Conservation (phyloP, 345 rosid genomes). For the Ailanthus altissimus region DNA sequence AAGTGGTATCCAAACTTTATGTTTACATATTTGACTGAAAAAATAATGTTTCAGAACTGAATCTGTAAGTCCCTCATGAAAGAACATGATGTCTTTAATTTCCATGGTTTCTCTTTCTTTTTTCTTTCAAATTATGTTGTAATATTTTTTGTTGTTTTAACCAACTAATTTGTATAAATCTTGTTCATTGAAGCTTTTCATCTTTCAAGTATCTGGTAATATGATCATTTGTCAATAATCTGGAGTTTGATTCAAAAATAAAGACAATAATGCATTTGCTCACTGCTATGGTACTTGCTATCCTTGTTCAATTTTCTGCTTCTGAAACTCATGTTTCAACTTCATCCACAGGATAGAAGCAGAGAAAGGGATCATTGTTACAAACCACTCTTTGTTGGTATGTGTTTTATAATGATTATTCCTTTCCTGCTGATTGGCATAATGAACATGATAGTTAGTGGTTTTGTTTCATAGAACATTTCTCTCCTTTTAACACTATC, state of each 20-base stretch:
- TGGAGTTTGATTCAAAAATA: constrained; percentile 14
- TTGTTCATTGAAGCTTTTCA: neutral
- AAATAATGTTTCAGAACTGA: constrained; percentile 8
- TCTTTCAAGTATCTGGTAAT: neutral
- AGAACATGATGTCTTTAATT: neutral
- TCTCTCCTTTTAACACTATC: neutral
- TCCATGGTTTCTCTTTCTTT: neutral
- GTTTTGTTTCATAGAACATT: neutral
- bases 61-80: neutral
- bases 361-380: constrained; percentile 86
- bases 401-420: constrained; percentile 27
- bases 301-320: constrained; percentile 11
- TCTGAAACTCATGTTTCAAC: constrained; percentile 21
- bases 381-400: constrained; percentile 89
- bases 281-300: constrained; percentile 7
- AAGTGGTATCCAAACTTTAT: constrained; percentile 60
- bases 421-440: neutral
- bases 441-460: neutral
- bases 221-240: neutral
- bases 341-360: constrained; percentile 75
- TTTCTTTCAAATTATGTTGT: neutral
- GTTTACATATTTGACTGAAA: constrained; percentile 9
- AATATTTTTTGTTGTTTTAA: constrained; percentile 3
- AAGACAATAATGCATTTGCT: constrained; percentile 5
- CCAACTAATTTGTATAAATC: neutral